Evolutionary conservation across 305 asterid genomes (phyloP).

Genomic region (Fraxinus dipetala): DNA sequence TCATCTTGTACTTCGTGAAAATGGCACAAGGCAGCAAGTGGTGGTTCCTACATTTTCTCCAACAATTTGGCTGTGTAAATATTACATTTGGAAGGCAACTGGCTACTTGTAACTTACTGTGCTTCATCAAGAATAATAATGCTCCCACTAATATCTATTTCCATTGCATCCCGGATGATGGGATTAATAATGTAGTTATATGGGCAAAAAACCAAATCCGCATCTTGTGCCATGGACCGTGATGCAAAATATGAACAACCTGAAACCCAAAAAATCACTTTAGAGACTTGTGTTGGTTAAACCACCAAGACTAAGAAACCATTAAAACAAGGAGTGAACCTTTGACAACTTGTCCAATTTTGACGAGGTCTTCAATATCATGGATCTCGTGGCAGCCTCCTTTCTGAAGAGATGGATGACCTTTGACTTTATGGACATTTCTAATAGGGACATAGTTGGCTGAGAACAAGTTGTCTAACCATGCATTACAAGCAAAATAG

Average conservation of each 20-base stretch:
- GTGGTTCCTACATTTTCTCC: slow-evolving; percentile 18
- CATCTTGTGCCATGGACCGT: slow-evolving; percentile 73
- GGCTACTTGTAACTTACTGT: slow-evolving; percentile 57
- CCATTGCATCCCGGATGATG: slow-evolving; percentile 81
- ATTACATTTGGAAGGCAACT: slow-evolving; percentile 18
- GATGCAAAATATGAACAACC: slow-evolving; percentile 96
- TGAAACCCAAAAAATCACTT: slow-evolving; percentile 40
- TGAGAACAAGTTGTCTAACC: slow-evolving; percentile 22
- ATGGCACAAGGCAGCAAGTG: slow-evolving; percentile 10
- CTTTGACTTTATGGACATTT: slow-evolving; percentile 71
- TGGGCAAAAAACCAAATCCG: slow-evolving; percentile 89
- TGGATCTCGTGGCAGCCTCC: slow-evolving; percentile 94
- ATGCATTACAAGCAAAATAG: slow-evolving; percentile 4
- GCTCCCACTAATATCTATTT: slow-evolving; percentile 62
- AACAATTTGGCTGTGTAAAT: slow-evolving; percentile 10
- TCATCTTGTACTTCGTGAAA: slow-evolving; percentile 3
- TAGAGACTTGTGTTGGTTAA: slow-evolving; percentile 25
- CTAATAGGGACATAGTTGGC: slow-evolving; percentile 37
- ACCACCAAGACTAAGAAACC: slow-evolving; percentile 5
- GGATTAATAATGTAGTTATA: slow-evolving; percentile 85
- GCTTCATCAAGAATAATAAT: slow-evolving; percentile 93
- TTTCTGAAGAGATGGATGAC: slow-evolving; percentile 83
- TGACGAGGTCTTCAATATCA: slow-evolving; percentile 96
- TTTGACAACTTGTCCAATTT: slow-evolving; percentile 80
- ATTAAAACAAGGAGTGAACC: slow-evolving; percentile 39